Base-by-base conservation (phyloP, 2,329 filamentous ascomycete species). In the Zarea fungicola region DNA sequence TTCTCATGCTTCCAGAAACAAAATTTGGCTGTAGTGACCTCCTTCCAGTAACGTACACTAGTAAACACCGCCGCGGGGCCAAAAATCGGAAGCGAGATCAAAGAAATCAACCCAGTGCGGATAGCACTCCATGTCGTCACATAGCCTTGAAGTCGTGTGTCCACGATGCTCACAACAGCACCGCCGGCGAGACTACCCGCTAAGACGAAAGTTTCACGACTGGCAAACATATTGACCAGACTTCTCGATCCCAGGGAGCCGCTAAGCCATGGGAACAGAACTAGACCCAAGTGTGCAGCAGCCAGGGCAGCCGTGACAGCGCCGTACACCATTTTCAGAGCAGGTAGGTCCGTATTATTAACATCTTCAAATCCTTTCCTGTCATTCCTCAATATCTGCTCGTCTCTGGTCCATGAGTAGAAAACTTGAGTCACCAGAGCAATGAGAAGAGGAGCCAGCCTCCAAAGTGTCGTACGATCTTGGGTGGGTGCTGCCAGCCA, bases 1-100 rank as follows among this genome's bases (percentile, higher is more conserved):
- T 37, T 34, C 6, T 40, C 35, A 19, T 31, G 44, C 44, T 47
- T 40, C 44, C 44, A 47, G 19, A 47, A 40, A 21, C 44, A 47
- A 6, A 18, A 40, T 21, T 32, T 47, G 26, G 26, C 35, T n/a
- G 35, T 40, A 6, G 35, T 47, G 7, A 47, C 19, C n/a, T 47
- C 35, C 32, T 47, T 47, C 44, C 35, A 40, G 35, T 40, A 40
- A 6, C n/a, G 26, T 19, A 35, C 19, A 16, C 35, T 35, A 3
- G 21, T 32, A 32, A 40, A 47, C 6, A 40, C 35, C 8, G 35
- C 35, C 4, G 35, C 35, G 36, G 44, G 44, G 3, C 35, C 44
- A 25, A 40, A 25, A 18, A 34, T 6, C 1, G 19, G 35, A 19
- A 47, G 8, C 5, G 26, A 32, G 18, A 26, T 5, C 13, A 40